phyloP scores from a whole-genome alignment of 495 filamentous ascomycete species.

The Cercophora sp. region DNA sequence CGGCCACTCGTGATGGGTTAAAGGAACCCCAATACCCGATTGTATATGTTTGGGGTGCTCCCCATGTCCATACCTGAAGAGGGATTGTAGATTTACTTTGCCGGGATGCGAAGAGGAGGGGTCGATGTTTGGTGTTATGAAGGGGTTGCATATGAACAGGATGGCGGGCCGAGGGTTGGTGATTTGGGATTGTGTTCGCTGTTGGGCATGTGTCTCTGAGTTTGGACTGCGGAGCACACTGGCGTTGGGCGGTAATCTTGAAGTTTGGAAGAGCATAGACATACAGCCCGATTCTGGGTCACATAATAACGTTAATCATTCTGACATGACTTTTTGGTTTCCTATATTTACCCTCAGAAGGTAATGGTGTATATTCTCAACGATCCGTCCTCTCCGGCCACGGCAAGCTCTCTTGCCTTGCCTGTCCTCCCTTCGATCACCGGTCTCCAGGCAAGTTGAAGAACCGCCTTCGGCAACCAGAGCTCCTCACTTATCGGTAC shows the following conservation, averaged over 20 bases:
- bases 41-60: too few relatives aligned
- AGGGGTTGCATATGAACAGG: neutral
- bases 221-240: too few relatives aligned
- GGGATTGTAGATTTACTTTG: neutral
- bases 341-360: neutral
- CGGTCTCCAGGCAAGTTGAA: constrained; percentile 77
- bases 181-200: too few relatives aligned
- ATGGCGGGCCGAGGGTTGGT: too few relatives aligned
- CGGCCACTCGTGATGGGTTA: too few relatives aligned
- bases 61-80: too few relatives aligned
- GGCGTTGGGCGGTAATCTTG: neutral
- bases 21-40: too few relatives aligned
- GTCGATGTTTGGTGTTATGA: neutral
- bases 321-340: neutral
- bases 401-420: constrained; percentile 57
- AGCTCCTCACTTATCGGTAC: constrained; percentile 40
- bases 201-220: too few relatives aligned
- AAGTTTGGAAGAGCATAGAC: neutral
- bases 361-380: constrained; percentile 65
- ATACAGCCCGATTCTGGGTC: neutral
- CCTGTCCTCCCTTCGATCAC: constrained; percentile 13
- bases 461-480: constrained; percentile 69
- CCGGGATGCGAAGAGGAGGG: neutral
- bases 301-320: neutral
- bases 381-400: constrained; percentile 81